Evolutionary conservation across 441 rosid species (phyloP).

Genomic region (Populus hybrid): DNA sequence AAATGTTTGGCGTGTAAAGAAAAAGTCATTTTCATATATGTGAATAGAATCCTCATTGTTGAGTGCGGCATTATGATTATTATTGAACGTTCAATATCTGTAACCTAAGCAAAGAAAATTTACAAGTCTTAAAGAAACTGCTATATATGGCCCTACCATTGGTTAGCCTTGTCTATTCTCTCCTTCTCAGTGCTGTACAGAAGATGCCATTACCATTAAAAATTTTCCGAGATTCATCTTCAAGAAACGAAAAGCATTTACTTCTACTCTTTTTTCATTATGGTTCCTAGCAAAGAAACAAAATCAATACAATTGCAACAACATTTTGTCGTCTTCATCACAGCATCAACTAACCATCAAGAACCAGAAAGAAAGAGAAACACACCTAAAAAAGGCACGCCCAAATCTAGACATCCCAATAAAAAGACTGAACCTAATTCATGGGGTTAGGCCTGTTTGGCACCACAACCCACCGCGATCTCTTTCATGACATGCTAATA

Average conservation of each 20-base stretch:
- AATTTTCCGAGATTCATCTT: neutral
- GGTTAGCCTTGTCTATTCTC: constrained; percentile 11
- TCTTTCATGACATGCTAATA: neutral
- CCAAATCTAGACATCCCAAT: constrained; percentile 17
- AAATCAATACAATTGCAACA: constrained; percentile 21
- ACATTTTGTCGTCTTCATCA: constrained; percentile 20
- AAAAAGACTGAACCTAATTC: neutral
- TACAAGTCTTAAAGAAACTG: constrained; percentile 12
- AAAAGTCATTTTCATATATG: neutral
- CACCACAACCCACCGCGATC: constrained; percentile 28
- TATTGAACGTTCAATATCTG: constrained; percentile 5
- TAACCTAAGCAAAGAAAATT: neutral
- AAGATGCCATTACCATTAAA: constrained; percentile 20
- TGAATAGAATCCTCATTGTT: neutral
- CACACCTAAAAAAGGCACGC: constrained; percentile 9
- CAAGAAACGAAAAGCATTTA: constrained; percentile 7
- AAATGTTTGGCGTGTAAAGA: no score
- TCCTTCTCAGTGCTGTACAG: neutral
- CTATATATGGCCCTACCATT: constrained; percentile 25
- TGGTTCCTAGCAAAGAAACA: constrained; percentile 24
- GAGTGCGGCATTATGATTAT: neutral
- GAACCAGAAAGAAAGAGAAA: constrained; percentile 1
- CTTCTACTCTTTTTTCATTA: neutral
- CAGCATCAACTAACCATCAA: constrained; percentile 12
- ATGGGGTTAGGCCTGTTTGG: constrained; percentile 42